Percentiles rank a stretch among this genome's conserved stretches.
Conservation (phyloP, 805 yeast genomes). For the Wickerhamiella kurtzmanii region DNA sequence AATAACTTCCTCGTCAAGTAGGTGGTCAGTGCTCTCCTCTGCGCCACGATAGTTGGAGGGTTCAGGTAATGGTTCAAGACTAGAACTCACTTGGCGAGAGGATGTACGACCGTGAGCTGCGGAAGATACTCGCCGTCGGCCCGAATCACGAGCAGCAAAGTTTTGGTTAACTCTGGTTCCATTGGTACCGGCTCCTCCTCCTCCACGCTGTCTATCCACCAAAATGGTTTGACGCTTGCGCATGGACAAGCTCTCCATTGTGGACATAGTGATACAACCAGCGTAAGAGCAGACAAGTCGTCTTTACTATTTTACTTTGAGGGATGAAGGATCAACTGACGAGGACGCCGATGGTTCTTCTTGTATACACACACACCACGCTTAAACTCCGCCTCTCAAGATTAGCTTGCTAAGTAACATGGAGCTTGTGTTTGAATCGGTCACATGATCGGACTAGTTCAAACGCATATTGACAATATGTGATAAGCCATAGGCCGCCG, state of each 20-base stretch:
- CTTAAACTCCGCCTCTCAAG: too few relatives aligned
- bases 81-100: neutral
- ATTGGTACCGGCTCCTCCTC: too few relatives aligned
- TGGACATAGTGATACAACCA: too few relatives aligned
- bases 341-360: too few relatives aligned
- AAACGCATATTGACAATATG: neutral
- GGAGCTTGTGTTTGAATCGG: neutral
- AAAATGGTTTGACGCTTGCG: slow-evolving; percentile 19
- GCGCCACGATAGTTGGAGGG: neutral
- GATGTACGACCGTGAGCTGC: neutral
- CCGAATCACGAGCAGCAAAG: slow-evolving; percentile 1
- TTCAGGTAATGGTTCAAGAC: neutral
- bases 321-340: neutral
- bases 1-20: neutral
- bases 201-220: slow-evolving; percentile 14
- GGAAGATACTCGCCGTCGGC: neutral
- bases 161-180: neutral
- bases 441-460: neutral
- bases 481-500: neutral
- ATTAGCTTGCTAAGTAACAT: too few relatives aligned
- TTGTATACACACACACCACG: too few relatives aligned
- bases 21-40: neutral
- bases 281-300: too few relatives aligned
- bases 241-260: slow-evolving; percentile 17
- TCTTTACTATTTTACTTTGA: too few relatives aligned